Conservation (phyloP, 2,329 filamentous ascomycete genomes). For the Colletotrichum tabaci region DNA sequence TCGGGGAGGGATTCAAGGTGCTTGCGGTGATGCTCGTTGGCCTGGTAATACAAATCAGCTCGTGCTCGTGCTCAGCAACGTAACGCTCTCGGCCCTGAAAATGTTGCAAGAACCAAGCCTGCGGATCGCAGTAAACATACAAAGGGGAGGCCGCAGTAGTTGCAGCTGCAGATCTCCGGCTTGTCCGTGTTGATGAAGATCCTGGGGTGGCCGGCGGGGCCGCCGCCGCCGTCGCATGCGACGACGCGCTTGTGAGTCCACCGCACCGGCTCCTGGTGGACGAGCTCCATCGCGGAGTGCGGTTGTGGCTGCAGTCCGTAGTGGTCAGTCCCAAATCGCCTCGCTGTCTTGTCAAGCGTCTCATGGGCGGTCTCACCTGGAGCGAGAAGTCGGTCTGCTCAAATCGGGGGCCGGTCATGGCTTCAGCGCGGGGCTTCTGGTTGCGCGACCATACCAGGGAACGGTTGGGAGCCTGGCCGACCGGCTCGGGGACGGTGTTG, state of each 20-base stretch:
- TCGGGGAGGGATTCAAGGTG: conserved; percentile 86
- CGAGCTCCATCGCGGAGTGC: conserved; percentile 91
- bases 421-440: conserved; percentile 84
- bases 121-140: conserved; percentile 69
- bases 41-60: conserved; percentile 65
- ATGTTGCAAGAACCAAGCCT: not conserved
- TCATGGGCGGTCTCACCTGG: conserved; percentile 76
- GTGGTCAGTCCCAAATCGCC: not conserved
- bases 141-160: conserved; percentile 93
- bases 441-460: conserved; percentile 85
- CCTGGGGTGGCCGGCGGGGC: conserved; percentile 88
- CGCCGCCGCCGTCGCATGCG: conserved; percentile 92
- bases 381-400: conserved; percentile 95
- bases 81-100: not conserved
- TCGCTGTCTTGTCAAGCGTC: not conserved
- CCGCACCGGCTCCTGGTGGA: conserved; percentile 94
- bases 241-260: conserved; percentile 90
- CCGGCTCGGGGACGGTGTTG: conserved; percentile 60
- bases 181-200: conserved; percentile 99
- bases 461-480: conserved; percentile 90
- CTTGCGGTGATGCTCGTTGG: conserved; percentile 89
- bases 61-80: not conserved
- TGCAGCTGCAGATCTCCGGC: conserved; percentile 90
- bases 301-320: conserved; percentile 80
- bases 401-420: conserved; percentile 95